phyloP scores from a whole-genome alignment of 208 protist species.

The Trypanosoma rangeli region DNA sequence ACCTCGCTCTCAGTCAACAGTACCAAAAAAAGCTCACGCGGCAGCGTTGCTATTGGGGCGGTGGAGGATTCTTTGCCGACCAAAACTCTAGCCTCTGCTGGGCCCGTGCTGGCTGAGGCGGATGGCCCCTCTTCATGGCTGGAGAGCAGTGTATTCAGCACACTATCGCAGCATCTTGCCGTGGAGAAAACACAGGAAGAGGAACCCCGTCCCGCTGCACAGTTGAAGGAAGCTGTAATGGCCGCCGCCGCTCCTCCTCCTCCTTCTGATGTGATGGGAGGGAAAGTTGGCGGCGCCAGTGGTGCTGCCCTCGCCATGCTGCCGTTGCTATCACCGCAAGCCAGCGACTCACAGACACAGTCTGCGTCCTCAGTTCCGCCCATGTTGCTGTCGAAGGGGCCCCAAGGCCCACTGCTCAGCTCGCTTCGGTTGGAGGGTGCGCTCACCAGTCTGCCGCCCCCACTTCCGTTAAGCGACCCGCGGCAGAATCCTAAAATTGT shows the following conservation, averaged over 20 bases:
- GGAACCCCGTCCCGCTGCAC: not conserved
- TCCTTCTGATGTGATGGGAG: not conserved
- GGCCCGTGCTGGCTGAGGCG: not conserved
- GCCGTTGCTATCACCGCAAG: not conserved
- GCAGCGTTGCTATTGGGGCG: not conserved
- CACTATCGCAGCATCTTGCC: slow-evolving; percentile 81
- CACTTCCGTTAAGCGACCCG: slow-evolving; percentile 33
- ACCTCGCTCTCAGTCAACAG: not conserved
- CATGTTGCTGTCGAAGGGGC: not conserved
- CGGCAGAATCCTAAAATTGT: slow-evolving; percentile 40
- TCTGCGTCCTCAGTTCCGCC: not conserved
- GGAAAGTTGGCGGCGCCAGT: not conserved
- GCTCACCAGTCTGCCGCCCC: slow-evolving; percentile 29
- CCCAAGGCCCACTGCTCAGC: too few species aligned
- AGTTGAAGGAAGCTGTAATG: not conserved
- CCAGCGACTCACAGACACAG: not conserved
- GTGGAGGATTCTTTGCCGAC: not conserved
- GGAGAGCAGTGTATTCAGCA: slow-evolving; percentile 77
- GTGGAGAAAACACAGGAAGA: slow-evolving; percentile 1
- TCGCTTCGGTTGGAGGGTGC: not conserved
- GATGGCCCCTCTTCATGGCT: slow-evolving; percentile 1
- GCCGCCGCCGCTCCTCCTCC: not conserved
- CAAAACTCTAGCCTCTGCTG: not conserved
- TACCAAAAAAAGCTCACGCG: not conserved
- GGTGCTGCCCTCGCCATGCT: not conserved